A percentile compares a stretch with the other conserved stretches of the same genome.
These are phyloP conservation scores for Sodiomyces alkalinus DNA, from an alignment of 2,329 filamentous ascomycete genomes.

Conservation along the genomic window DNA sequence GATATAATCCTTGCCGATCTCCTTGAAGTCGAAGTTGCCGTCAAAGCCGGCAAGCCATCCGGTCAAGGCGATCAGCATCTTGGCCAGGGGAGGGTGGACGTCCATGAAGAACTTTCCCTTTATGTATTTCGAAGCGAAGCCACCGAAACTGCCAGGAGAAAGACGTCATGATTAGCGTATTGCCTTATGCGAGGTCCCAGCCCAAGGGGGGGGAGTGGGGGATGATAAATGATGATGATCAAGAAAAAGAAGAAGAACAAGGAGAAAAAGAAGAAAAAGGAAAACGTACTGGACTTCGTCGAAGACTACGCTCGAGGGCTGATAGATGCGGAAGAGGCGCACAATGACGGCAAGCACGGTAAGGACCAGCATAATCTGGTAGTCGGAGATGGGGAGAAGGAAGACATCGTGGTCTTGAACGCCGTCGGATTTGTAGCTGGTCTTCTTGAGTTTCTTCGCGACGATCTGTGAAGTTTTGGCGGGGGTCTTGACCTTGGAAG, in stretches of 20 bases:
- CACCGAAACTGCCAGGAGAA: constrained; percentile 89
- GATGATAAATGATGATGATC: constrained; percentile 1
- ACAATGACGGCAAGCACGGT: constrained; percentile 66
- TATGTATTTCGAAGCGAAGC: constrained; percentile 97
- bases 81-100: constrained; percentile 93
- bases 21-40: constrained; percentile 96
- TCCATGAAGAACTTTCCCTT: constrained; percentile 99
- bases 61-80: constrained; percentile 88
- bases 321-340: constrained; percentile 88
- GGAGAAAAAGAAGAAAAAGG: constrained; percentile 2
- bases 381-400: constrained; percentile 69
- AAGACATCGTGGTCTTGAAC: constrained; percentile 88
- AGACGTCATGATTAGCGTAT: constrained; percentile 1
- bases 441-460: constrained; percentile 15
- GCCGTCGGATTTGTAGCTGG: constrained; percentile 60
- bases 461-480: too few relatives aligned
- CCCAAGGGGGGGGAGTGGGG: neutral
- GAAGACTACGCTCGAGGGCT: constrained; percentile 92
- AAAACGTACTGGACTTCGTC: constrained; percentile 93
- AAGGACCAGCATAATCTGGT: constrained; percentile 56
- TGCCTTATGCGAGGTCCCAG: constrained; percentile 6
- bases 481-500: constrained; percentile 9
- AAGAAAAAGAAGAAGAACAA: neutral
- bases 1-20: constrained; percentile 97
- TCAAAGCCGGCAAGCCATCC: constrained; percentile 93